Percentiles rank a stretch among this genome's conserved stretches.
These are phyloP conservation scores for Arthrobotrys iridis DNA, from an alignment of 2,329 filamentous ascomycete species.

Conservation along the genomic window DNA sequence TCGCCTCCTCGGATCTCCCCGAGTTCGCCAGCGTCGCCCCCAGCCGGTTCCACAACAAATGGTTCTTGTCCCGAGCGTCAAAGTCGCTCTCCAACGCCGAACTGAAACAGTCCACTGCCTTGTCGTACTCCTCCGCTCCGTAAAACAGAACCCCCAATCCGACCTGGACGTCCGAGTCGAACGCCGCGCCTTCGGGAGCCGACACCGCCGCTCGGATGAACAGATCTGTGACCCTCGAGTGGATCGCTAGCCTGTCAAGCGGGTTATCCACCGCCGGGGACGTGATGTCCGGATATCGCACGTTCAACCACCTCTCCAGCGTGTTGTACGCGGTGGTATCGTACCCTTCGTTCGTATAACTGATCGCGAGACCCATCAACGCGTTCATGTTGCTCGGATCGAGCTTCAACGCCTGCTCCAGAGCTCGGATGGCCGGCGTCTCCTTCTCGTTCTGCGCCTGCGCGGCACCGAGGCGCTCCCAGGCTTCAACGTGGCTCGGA, in stretches of 20 bases:
- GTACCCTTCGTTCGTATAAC: conserved; percentile 98
- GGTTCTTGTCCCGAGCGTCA: conserved; percentile 85
- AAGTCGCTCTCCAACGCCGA: conserved; percentile 86
- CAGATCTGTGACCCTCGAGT: conserved; percentile 86
- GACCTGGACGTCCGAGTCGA: conserved; percentile 98
- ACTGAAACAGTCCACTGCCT: conserved; percentile 98
- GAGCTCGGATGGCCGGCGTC: conserved; percentile 88
- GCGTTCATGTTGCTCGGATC: conserved; percentile 88
- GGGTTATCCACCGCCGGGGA: conserved; percentile 81
- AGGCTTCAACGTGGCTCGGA: conserved; percentile 86
- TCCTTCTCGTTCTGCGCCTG: conserved; percentile 99
- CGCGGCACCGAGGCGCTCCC: conserved; percentile 88
- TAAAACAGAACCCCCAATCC: conserved; percentile 97
- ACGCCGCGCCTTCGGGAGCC: conserved; percentile 88
- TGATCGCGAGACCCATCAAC: conserved; percentile 93
- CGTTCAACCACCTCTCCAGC: conserved; percentile 94
- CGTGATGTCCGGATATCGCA: conserved; percentile 88
- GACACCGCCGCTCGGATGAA: conserved; percentile 94
- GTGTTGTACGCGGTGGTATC: conserved; percentile 96
- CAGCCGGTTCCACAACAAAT: conserved; percentile 96
- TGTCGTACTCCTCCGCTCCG: conserved; percentile 96
- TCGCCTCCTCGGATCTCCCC: conserved; percentile 92
- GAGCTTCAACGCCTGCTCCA: conserved; percentile 88
- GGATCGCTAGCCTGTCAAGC: conserved; percentile 88
- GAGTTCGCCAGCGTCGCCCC: conserved; percentile 96